Conservation (phyloP, 108 stramenopile species). For the Cyclotella baltica region DNA sequence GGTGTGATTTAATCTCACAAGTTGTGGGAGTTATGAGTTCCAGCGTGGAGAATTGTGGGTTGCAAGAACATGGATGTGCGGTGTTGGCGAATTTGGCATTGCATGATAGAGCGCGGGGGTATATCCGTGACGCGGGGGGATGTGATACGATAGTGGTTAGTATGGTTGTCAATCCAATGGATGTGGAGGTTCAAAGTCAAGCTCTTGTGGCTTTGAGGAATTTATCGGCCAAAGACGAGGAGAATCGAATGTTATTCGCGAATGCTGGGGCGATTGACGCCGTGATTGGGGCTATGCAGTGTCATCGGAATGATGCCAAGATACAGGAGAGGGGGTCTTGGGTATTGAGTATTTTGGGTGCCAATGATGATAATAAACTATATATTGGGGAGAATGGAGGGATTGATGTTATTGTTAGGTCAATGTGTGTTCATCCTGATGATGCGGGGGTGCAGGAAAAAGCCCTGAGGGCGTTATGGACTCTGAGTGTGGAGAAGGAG, state of each 20-base stretch:
- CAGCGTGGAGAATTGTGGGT: constrained; percentile 51
- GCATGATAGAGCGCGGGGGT: constrained; percentile 50
- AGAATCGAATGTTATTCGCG: constrained; percentile 65
- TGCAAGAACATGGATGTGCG: constrained; percentile 71
- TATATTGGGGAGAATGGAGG: constrained; percentile 79
- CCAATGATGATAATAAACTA: constrained; percentile 57
- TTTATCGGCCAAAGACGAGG: constrained; percentile 70
- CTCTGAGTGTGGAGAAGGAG: constrained; percentile 48
- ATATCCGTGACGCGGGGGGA: constrained; percentile 57
- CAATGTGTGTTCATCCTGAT: constrained; percentile 76
- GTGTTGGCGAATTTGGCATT: constrained; percentile 70
- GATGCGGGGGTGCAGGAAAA: constrained; percentile 63
- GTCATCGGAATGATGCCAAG: constrained; percentile 61
- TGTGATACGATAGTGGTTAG: constrained; percentile 69
- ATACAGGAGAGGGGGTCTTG: constrained; percentile 74
- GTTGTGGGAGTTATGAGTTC: constrained; percentile 69
- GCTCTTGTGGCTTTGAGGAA: constrained; percentile 68
- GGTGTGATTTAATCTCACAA: constrained; percentile 38
- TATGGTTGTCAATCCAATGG: constrained; percentile 79
- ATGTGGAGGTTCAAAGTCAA: constrained; percentile 59
- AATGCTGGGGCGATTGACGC: constrained; percentile 74
- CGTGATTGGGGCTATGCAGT: constrained; percentile 74
- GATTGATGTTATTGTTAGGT: constrained; percentile 68
- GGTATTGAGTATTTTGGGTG: constrained; percentile 65
- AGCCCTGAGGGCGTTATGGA: constrained; percentile 69